A percentile compares a stretch with the other conserved stretches of the same genome.
Evolutionary conservation across 179 eudicot species (phyloP).

Genomic region (Camellia oleifera): DNA sequence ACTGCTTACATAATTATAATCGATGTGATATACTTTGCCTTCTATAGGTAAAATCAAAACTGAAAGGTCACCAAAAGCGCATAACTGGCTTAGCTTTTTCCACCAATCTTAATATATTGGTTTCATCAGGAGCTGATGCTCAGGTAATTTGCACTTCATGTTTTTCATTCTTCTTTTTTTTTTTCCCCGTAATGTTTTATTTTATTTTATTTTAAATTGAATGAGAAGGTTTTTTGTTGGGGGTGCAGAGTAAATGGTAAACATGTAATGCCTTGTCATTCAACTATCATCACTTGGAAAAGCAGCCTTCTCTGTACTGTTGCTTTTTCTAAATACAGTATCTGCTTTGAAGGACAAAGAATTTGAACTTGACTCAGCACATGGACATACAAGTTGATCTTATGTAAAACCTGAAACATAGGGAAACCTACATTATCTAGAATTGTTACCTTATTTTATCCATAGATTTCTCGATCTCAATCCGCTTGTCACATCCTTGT

Average conservation of each 20-base stretch:
- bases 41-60: slow-evolving; percentile 65
- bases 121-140: slow-evolving; percentile 97
- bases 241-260: not conserved
- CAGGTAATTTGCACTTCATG: slow-evolving; percentile 45
- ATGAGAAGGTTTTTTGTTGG: not conserved
- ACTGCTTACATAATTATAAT: not conserved
- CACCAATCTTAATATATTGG: slow-evolving; percentile 62
- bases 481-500: not conserved
- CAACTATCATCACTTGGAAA: not conserved
- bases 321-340: not conserved
- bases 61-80: slow-evolving; percentile 82
- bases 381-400: not conserved
- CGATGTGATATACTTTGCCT: not conserved
- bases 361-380: not conserved
- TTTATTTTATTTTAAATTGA: not conserved
- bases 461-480: not conserved
- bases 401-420: not conserved
- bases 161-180: not conserved
- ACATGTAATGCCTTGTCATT: not conserved
- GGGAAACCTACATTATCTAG: not conserved
- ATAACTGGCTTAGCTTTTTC: slow-evolving; percentile 90
- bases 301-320: not conserved
- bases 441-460: not conserved
- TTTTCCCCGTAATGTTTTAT: not conserved
- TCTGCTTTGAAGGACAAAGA: not conserved